Percentiles rank a stretch among this genome's conserved stretches.
These are phyloP conservation scores for Oryza coarctata DNA, from an alignment of 176 grass and related monocot genomes.

Conservation along the genomic window DNA sequence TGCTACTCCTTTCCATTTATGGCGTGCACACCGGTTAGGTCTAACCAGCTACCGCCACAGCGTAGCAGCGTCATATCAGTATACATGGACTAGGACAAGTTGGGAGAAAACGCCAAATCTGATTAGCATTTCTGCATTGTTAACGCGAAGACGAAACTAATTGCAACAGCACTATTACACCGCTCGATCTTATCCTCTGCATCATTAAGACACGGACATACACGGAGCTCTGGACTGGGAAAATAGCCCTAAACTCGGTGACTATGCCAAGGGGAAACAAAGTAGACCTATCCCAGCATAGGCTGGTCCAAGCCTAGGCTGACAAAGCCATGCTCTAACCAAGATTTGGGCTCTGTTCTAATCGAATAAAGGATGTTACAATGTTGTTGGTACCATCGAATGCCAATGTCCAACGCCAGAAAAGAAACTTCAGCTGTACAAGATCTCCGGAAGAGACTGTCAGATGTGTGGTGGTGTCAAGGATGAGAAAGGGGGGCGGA, in stretches of 20 bases:
- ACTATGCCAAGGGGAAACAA: background rate
- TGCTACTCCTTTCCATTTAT: too few relatives aligned
- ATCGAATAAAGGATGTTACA: conserved; percentile 38
- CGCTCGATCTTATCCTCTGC: background rate
- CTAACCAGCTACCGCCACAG: too few relatives aligned
- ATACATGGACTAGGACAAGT: background rate
- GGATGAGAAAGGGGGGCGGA: conserved; percentile 10
- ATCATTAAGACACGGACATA: background rate
- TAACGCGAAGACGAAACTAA: background rate
- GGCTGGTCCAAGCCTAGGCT: conserved; percentile 33
- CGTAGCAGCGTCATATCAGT: too few relatives aligned
- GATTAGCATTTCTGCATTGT: background rate
- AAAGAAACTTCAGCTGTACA: conserved; percentile 91
- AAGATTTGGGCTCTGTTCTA: conserved; percentile 22
- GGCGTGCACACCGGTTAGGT: too few relatives aligned
- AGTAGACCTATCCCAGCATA: conserved; percentile 36
- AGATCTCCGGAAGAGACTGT: conserved; percentile 55
- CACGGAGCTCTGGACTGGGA: background rate
- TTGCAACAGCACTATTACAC: conserved; percentile 10
- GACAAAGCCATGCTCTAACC: conserved; percentile 23
- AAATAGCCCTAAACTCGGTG: conserved; percentile 11
- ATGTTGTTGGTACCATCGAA: conserved; percentile 33
- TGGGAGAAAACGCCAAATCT: background rate
- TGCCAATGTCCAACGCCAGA: conserved; percentile 41
- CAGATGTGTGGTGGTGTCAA: conserved; percentile 53